A percentile compares a stretch with the other conserved stretches of the same genome.
Evolutionary conservation across 257 asterid genomes (phyloP).

Genomic region (Capsicum rhomboideum): DNA sequence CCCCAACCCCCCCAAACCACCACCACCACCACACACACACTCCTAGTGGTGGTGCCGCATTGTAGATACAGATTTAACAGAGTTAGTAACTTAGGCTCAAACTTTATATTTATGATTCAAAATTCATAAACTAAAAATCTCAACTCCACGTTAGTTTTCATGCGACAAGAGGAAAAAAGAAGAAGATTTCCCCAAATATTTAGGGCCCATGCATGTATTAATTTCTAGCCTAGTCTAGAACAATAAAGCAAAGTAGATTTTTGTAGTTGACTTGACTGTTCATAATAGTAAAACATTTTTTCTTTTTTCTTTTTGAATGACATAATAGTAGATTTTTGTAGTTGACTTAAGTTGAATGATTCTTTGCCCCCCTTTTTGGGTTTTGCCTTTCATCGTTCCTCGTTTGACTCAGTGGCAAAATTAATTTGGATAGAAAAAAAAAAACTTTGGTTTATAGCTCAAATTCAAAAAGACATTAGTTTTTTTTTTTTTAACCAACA

Average conservation of each 20-base stretch:
- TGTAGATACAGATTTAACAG: accelerated
- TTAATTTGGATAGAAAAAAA: not conserved
- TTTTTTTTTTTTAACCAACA: no score
- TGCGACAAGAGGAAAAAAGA: no score
- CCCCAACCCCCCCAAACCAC: no score
- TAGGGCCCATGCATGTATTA: not conserved
- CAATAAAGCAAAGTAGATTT: not conserved
- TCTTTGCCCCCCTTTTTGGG: not conserved
- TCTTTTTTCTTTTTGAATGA: not conserved
- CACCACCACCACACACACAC: no score
- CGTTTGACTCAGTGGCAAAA: not conserved
- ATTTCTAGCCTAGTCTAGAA: not conserved
- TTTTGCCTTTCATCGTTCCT: not conserved
- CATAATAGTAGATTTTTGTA: no score
- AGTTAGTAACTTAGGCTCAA: not conserved
- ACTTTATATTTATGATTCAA: not conserved
- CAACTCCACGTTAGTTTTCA: no score
- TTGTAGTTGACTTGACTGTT: not conserved
- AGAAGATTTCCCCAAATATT: not conserved
- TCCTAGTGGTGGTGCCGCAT: not conserved
- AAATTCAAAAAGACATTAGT: no score
- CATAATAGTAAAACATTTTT: not conserved
- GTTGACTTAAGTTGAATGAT: not conserved
- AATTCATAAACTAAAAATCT: no score
- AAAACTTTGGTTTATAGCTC: not conserved